Evolutionary conservation across 257 asterid genomes (phyloP).

Genomic region (Penstemon barbatus): DNA sequence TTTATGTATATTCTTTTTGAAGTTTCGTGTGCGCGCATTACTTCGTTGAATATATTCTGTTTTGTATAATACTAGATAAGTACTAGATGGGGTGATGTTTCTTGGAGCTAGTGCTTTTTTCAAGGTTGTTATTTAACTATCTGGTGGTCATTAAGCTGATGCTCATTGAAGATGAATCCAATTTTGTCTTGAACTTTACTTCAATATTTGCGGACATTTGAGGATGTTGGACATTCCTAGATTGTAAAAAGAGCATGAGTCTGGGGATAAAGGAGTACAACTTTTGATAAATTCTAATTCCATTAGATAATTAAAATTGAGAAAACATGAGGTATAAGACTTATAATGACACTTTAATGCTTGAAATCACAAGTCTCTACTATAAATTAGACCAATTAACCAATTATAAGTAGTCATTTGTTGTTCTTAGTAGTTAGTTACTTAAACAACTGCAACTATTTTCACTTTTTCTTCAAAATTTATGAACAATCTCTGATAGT

Average conservation of each 20-base stretch:
- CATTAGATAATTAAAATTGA: neutral
- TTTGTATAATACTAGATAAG: neutral
- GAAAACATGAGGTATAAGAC: neutral
- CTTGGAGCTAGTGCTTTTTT: neutral
- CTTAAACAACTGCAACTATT: neutral
- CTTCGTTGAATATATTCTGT: constrained; percentile 8
- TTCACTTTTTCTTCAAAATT: neutral
- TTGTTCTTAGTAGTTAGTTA: neutral
- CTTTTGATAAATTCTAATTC: neutral
- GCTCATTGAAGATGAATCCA: neutral
- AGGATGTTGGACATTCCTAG: constrained; percentile 13
- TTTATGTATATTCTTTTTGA: constrained; percentile 11
- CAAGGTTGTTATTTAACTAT: neutral
- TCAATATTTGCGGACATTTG: neutral
- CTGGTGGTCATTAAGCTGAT: neutral
- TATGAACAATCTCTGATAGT: neutral
- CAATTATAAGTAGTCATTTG: too few species aligned
- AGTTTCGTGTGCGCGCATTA: constrained; percentile 10
- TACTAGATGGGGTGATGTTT: constrained; percentile 3
- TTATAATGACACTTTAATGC: neutral
- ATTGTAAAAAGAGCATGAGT: neutral
- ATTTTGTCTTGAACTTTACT: constrained; percentile 6
- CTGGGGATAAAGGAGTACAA: constrained; percentile 1
- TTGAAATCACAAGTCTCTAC: neutral
- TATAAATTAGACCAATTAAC: too few species aligned